Evolutionary conservation across 305 asterid species (phyloP).

Genomic region (Petunia hybrid): DNA sequence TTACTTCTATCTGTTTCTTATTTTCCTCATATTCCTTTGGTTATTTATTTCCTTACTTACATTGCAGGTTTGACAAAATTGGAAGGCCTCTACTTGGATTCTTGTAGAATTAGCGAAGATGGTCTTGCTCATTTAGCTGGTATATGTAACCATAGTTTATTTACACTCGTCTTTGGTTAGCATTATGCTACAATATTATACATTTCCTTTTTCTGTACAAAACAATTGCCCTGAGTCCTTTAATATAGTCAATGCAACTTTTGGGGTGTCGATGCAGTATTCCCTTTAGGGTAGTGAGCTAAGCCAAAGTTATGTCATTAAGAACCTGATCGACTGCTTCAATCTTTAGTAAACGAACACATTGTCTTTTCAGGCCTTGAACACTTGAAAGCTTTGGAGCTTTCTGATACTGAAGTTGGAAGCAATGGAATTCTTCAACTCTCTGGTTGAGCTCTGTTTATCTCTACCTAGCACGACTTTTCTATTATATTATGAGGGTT

Average conservation of each 20-base stretch:
- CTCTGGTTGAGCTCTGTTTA: constrained; percentile 32
- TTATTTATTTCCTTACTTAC: constrained; percentile 2
- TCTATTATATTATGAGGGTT: neutral
- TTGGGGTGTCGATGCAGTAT: neutral
- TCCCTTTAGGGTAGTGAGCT: constrained; percentile 1
- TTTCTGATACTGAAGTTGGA: constrained; percentile 40
- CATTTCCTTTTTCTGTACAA: constrained; percentile 2
- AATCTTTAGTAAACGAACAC: no score
- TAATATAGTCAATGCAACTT: constrained; percentile 3
- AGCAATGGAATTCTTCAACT: constrained; percentile 32
- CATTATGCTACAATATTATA: neutral
- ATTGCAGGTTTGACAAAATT: constrained; percentile 30
- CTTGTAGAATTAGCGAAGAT: constrained; percentile 31
- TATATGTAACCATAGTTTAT: constrained; percentile 11
- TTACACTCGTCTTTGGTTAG: constrained; percentile 2
- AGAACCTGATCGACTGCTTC: neutral
- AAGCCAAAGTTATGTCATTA: neutral
- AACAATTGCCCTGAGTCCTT: neutral
- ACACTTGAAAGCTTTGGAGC: constrained; percentile 35
- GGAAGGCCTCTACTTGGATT: constrained; percentile 36
- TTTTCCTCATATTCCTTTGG: neutral
- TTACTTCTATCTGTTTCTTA: constrained; percentile 6
- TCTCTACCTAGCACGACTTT: constrained; percentile 1
- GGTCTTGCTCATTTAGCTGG: constrained; percentile 37
- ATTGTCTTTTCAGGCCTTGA: constrained; percentile 27